Evolutionary conservation across 345 rosid species (phyloP), one percentile per base, ranked within the genome.

Genomic region (Atalantia buxifolia): DNA sequence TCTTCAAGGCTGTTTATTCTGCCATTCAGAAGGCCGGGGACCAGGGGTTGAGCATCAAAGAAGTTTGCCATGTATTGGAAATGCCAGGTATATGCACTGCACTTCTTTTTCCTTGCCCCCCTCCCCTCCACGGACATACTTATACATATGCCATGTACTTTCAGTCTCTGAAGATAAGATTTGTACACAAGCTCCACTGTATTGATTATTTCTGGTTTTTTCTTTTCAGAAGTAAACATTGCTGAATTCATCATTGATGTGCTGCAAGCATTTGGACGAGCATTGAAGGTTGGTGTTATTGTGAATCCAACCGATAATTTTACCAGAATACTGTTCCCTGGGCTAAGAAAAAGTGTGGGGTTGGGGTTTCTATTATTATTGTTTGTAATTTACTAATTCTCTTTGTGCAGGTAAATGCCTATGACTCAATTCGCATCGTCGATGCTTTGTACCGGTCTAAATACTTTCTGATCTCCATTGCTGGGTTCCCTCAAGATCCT

Each of bases 21-120:
- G 88, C 88, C 63, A 90, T 94, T 86, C 89, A 92, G 84, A 91
- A 85, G 87, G 92, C 97, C 77, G 99, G 99, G 79, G 99, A 96
- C 83, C 98, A 92, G 84, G 99, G 99, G 66, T 82, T 94, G 89
- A 86, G 89, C 83, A 71, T 87, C 64, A 88, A 86, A 86, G 94
- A 91, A 77, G 82, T 94, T 79, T 87, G 88, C 38, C 69, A 79
- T 71, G 79, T 85, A 71, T 69, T 81, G 72, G 89, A 86, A 72
- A 75, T 74, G 74, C 82, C 82, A 57, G 89, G 92, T 89, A 89
- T 33, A 76, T 73, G 28, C 70, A 65, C 42, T 70, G 66, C 60
- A 69, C 7, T 33, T 33, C 5, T 33, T 33, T 33, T 33, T 33
- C 1, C 1, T 6, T 1, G 4, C 62, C 65, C 55, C 76, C 38